Evolutionary conservation across 2,329 filamentous ascomycete species (phyloP).

Genomic region (Cytospora paraplurivora): DNA sequence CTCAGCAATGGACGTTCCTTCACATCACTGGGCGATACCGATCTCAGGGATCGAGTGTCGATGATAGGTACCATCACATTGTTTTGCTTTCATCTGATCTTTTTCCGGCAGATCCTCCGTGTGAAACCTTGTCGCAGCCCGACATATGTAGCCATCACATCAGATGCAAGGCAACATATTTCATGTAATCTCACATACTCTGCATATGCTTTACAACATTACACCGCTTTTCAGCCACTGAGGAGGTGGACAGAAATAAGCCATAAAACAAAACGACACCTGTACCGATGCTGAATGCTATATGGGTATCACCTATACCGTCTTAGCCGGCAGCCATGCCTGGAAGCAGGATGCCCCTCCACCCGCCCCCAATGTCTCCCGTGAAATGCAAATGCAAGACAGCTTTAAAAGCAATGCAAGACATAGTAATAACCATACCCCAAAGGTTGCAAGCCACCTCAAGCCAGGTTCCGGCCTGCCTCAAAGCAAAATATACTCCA

Average conservation of each 20-base stretch:
- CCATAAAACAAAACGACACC: neutral
- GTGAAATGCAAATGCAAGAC: neutral
- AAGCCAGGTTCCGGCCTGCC: neutral
- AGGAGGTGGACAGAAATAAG: neutral
- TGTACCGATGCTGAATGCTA: neutral
- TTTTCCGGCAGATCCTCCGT: too few relatives aligned
- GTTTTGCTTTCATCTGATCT: too few relatives aligned
- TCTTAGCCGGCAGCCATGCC: constrained; percentile 8
- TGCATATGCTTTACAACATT: too few relatives aligned
- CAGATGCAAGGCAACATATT: too few relatives aligned
- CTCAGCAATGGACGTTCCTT: too few relatives aligned
- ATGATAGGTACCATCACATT: too few relatives aligned
- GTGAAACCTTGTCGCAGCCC: too few relatives aligned
- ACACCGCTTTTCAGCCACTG: too few relatives aligned
- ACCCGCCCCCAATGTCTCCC: neutral
- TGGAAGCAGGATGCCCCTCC: constrained; percentile 26
- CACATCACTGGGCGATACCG: too few relatives aligned
- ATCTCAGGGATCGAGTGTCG: too few relatives aligned
- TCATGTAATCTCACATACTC: too few relatives aligned
- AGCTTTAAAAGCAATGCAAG: neutral
- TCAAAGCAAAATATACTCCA: neutral
- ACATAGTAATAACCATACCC: neutral
- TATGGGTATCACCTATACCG: constrained; percentile 30
- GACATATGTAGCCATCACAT: too few relatives aligned
- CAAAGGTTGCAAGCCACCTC: constrained; percentile 6